These are phyloP conservation scores for Botrytis galanthina DNA, from an alignment of 2,329 filamentous ascomycete genomes.

Conservation along the genomic window DNA sequence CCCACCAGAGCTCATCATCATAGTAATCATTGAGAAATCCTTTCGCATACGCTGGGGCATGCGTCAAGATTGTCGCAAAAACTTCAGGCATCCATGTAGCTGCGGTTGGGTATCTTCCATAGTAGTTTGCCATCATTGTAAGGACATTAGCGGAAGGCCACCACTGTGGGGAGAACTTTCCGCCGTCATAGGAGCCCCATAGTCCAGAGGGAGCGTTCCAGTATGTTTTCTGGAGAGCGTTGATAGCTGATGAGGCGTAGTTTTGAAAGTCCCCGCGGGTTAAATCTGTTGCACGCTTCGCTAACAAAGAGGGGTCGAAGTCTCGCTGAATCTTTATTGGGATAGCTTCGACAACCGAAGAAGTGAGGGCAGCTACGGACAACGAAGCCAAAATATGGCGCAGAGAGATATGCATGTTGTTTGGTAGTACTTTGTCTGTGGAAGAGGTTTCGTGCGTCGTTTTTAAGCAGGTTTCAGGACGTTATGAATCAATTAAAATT, in stretches of 20 bases:
- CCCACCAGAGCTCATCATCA: slow-evolving; percentile 66
- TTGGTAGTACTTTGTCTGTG: not conserved
- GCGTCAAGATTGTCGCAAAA: slow-evolving; percentile 29
- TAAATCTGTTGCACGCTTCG: not conserved
- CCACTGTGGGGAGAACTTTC: slow-evolving; percentile 65
- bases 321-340: not conserved
- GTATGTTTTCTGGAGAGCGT: slow-evolving; percentile 10
- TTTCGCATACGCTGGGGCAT: slow-evolving; percentile 21
- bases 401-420: slow-evolving; percentile 11
- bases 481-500: not conserved
- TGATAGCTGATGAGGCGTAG: slow-evolving; percentile 16
- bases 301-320: not conserved
- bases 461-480: not conserved
- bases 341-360: not conserved
- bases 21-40: slow-evolving; percentile 52
- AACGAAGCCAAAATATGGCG: not conserved
- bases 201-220: slow-evolving; percentile 59
- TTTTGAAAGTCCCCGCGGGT: slow-evolving; percentile 11
- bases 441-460: not conserved
- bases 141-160: slow-evolving; percentile 71
- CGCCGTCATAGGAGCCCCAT: slow-evolving; percentile 52
- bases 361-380: not conserved
- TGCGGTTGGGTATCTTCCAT: slow-evolving; percentile 30
- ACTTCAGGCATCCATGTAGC: slow-evolving; percentile 12
- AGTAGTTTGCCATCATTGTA: slow-evolving; percentile 58